Evolutionary conservation across 345 rosid species (phyloP).

Genomic region (Eutrema yunnanense): DNA sequence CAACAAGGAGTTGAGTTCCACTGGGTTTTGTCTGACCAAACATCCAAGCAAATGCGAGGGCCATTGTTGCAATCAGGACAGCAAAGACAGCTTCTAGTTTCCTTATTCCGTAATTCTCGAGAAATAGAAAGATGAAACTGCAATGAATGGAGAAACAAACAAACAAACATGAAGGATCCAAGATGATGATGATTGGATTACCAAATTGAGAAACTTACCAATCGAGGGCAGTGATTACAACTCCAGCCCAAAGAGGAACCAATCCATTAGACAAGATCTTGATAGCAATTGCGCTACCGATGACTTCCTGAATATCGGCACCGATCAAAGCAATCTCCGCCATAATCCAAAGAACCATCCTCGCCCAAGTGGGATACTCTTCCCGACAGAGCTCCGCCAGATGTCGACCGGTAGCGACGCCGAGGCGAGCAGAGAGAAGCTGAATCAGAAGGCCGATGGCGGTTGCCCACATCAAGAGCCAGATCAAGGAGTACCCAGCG

Average conservation of each 20-base stretch:
- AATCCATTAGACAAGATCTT: constrained; percentile 78
- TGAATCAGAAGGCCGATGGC: constrained; percentile 88
- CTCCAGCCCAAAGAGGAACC: constrained; percentile 92
- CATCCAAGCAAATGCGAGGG: constrained; percentile 94
- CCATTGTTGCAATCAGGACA: constrained; percentile 79
- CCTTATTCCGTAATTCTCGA: constrained; percentile 95
- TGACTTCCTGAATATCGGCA: constrained; percentile 91
- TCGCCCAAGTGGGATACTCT: constrained; percentile 89
- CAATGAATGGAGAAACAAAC: no score
- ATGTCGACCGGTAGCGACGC: constrained; percentile 87
- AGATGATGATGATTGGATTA: no score
- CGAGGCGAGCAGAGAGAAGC: constrained; percentile 84
- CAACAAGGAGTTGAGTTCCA: constrained; percentile 66
- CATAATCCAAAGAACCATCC: constrained; percentile 83
- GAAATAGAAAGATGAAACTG: constrained; percentile 88
- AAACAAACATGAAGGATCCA: no score
- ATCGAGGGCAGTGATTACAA: constrained; percentile 75
- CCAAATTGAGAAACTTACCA: constrained; percentile 39
- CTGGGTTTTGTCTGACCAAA: constrained; percentile 80
- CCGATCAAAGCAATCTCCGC: constrained; percentile 92
- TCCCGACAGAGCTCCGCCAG: constrained; percentile 88
- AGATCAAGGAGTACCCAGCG: constrained; percentile 86
- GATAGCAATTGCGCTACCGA: constrained; percentile 93
- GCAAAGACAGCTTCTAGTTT: constrained; percentile 93
- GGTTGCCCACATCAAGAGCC: constrained; percentile 94